Evolutionary conservation across 257 asterid genomes (phyloP), one percentile per base, ranked within the genome.

Genomic region (Solanum bukasovii): DNA sequence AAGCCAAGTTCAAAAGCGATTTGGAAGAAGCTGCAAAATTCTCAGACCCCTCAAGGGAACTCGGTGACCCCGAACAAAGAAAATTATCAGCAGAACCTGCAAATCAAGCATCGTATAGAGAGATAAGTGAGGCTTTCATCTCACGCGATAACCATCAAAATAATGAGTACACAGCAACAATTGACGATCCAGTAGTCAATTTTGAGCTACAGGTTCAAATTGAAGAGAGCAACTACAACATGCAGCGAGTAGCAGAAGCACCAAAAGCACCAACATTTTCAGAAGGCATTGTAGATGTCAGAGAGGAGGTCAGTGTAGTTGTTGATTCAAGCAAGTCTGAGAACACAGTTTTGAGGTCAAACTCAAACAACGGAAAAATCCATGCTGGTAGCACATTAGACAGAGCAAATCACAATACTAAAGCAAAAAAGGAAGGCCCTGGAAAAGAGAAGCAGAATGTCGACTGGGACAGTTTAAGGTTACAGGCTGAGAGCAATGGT

Each of bases 401-500:
- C 61, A 91, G 89, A 83, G 56, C 49, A 82, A 87, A 86, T 34
- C 75, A 79, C 72, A 83, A 31, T 67, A 16, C 94, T 70, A 94
- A 91, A 88, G 88, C 90, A 31, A 96, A 93, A 88, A 90, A 88
- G 42, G 93, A 88, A 82, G 90, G 88, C 90, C 79, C 59, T 74
- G 86, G 89, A 88, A 95, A 94, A 89, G 94, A 93, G 92, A 94
- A 93, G 89, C 93, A 88, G 89, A 87, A 59, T 38, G 89, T 88
- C 52, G 86, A 94, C 81, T 97, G 99, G 98, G 99, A 96, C 90
- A 88, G 65, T 63, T 90, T 96, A 87, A 94, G 98, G 88, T 92
- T 91, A 87, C 90, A 93, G 89, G 94, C 94, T 29, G 84, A 73
- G 38, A 83, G 87, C 33, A 87, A 87, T 67, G 93, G 95, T 87